Conservation (phyloP, 2,329 filamentous ascomycete species). For the Rhexocercosporidium sp. region DNA sequence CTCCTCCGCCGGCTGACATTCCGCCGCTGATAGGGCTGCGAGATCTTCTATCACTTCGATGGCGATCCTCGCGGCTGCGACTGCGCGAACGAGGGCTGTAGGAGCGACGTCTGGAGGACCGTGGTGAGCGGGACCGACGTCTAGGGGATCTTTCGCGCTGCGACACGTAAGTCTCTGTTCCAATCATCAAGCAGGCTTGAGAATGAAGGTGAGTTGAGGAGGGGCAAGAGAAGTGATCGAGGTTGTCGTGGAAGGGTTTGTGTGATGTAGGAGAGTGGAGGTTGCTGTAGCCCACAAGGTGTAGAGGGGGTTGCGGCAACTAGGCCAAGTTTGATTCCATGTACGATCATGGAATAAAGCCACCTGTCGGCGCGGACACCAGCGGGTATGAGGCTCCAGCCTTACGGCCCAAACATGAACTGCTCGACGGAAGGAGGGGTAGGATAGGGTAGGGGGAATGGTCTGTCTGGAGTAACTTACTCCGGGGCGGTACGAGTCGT, state of each 20-base stretch:
- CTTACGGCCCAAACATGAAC: conserved; percentile 17
- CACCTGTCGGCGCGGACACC: conserved; percentile 19
- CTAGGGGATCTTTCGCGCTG: conserved; percentile 87
- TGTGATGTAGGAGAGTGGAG: neutral
- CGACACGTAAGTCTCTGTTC: conserved; percentile 42
- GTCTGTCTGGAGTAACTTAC: conserved; percentile 26
- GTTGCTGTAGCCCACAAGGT: conserved; percentile 19
- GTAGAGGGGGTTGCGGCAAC: conserved; percentile 22
- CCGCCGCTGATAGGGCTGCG: conserved; percentile 73
- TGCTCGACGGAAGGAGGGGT: conserved; percentile 3
- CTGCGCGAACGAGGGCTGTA: conserved; percentile 81
- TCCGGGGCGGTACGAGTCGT: conserved; percentile 32
- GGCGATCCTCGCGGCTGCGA: conserved; percentile 77
- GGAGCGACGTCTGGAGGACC: conserved; percentile 72
- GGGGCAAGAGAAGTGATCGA: neutral
- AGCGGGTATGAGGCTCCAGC: conserved; percentile 24
- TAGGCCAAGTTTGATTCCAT: conserved; percentile 21
- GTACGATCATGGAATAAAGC: conserved; percentile 19
- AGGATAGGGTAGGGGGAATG: neutral
- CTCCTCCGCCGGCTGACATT: conserved; percentile 52
- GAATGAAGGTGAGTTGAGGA: conserved; percentile 7
- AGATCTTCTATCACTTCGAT: conserved; percentile 75
- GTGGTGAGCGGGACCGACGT: conserved; percentile 81
- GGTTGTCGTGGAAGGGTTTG: conserved; percentile 4
- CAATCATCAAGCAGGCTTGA: conserved; percentile 34